Conservation (phyloP, 371 early-diverging fungal species). For the Rhizopus sp. region DNA sequence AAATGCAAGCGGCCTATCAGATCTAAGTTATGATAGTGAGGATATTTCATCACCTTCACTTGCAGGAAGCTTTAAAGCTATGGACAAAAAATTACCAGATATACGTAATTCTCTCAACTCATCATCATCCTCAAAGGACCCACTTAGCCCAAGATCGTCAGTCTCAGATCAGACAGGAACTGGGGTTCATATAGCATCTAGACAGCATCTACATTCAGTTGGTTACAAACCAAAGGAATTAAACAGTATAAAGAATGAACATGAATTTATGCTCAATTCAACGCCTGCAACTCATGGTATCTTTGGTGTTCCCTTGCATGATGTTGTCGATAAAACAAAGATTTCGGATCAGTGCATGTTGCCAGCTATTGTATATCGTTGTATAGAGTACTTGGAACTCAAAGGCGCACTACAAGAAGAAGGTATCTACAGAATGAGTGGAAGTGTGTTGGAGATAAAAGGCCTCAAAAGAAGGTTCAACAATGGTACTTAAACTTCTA, state of each 20-base stretch:
- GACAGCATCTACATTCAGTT: too few species aligned
- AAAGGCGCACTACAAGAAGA: conserved; percentile 85
- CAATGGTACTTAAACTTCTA: conserved; percentile 24
- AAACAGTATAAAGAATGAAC: too few species aligned
- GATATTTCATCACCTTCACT: not conserved
- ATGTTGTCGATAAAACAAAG: conserved; percentile 61
- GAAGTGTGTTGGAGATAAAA: conserved; percentile 72
- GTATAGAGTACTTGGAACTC: conserved; percentile 92
- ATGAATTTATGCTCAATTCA: too few species aligned
- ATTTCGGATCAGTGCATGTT: conserved; percentile 76
- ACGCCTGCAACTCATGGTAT: conserved; percentile 41
- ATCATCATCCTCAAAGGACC: not conserved
- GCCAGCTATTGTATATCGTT: conserved; percentile 91
- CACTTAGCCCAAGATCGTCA: conserved; percentile 1
- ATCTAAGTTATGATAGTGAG: not conserved
- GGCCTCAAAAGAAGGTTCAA: conserved; percentile 81
- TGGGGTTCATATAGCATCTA: too few species aligned
- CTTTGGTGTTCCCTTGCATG: conserved; percentile 75
- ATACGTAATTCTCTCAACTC: not conserved
- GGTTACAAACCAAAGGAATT: too few species aligned
- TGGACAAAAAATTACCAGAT: not conserved
- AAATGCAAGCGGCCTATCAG: not conserved
- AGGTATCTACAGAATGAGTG: conserved; percentile 93
- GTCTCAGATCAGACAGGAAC: not conserved
- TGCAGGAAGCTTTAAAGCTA: not conserved